Evolutionary conservation across 1,284 basidiomycete species (phyloP).

Genomic region (Rhodotorula glutinis): DNA sequence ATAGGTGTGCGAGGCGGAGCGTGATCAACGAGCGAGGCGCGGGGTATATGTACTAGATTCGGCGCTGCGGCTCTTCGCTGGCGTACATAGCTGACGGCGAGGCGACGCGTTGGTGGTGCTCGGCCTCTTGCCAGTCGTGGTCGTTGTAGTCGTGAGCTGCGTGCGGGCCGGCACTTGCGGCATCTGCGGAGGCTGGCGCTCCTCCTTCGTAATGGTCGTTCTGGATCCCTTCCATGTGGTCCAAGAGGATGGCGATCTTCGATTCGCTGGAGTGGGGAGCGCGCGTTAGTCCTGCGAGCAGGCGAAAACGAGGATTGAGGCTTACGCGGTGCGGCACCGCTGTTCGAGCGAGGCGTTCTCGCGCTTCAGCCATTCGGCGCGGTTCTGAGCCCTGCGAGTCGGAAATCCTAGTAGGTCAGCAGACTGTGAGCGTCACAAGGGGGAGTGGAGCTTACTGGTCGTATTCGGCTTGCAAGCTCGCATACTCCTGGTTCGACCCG

Average conservation of each 20-base stretch:
- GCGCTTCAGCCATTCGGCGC: constrained; percentile 43
- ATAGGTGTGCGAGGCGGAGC: background rate
- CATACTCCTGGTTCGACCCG: constrained; percentile 13
- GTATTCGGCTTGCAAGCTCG: constrained; percentile 26
- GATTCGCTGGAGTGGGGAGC: constrained; percentile 20
- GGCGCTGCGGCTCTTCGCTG: constrained; percentile 4
- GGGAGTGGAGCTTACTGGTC: constrained; percentile 12
- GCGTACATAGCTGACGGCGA: background rate
- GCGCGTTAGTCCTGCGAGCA: background rate
- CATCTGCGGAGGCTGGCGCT: background rate
- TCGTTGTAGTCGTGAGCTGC: background rate
- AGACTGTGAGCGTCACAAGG: background rate
- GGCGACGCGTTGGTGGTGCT: background rate
- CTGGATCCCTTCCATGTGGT: constrained; percentile 31
- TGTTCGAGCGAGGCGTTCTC: constrained; percentile 43
- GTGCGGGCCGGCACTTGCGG: background rate
- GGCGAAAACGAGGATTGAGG: background rate
- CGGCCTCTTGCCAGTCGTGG: background rate
- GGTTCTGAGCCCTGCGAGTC: constrained; percentile 30
- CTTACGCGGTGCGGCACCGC: constrained; percentile 38
- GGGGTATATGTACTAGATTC: background rate
- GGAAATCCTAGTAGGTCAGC: too few species aligned
- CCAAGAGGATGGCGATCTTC: constrained; percentile 37
- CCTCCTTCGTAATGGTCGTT: constrained; percentile 12
- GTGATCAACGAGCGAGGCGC: background rate